A percentile compares a stretch with the other conserved stretches of the same genome.
phyloP scores from a whole-genome alignment of 495 filamentous ascomycete species.

The Trichocladium antarcticum region DNA sequence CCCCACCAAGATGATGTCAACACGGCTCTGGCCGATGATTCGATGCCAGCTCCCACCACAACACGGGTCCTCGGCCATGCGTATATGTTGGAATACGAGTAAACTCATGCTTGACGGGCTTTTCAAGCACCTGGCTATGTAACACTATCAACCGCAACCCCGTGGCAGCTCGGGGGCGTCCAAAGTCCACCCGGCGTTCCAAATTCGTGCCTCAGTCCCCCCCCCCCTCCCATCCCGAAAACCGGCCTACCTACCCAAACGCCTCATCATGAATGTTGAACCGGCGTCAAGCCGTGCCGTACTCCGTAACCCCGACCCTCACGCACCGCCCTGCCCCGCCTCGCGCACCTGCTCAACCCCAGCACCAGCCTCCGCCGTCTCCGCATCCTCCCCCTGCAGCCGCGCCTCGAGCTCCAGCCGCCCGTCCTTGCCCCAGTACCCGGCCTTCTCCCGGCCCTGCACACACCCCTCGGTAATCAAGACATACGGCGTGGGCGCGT shows the following conservation, averaged over 20 bases:
- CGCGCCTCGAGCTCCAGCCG: conserved; percentile 43
- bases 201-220: background rate
- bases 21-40: too few relatives aligned
- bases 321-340: conserved; percentile 38
- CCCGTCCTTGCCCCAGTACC: conserved; percentile 42
- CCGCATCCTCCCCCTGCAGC: conserved; percentile 42
- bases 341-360: conserved; percentile 31
- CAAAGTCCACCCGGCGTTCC: background rate
- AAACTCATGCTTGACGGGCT: too few relatives aligned
- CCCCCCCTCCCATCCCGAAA: too few relatives aligned
- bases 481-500: conserved; percentile 57
- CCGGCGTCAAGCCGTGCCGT: background rate
- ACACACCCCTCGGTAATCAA: conserved; percentile 70
- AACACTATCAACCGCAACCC: too few relatives aligned
- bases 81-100: too few relatives aligned
- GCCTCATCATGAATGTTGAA: background rate
- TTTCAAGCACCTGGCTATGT: too few relatives aligned
- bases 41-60: too few relatives aligned
- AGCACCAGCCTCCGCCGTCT: conserved; percentile 14
- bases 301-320: conserved; percentile 6
- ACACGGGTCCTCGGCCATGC: too few relatives aligned
- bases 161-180: too few relatives aligned
- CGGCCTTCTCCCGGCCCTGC: conserved; percentile 44
- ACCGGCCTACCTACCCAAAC: conserved; percentile 2
- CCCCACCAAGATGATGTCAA: conserved; percentile 8